Percentiles rank a stretch among this genome's conserved stretches.
These are phyloP conservation scores for Vitis rupestris DNA, from an alignment of 164 flowering plant species.

Conservation along the genomic window DNA sequence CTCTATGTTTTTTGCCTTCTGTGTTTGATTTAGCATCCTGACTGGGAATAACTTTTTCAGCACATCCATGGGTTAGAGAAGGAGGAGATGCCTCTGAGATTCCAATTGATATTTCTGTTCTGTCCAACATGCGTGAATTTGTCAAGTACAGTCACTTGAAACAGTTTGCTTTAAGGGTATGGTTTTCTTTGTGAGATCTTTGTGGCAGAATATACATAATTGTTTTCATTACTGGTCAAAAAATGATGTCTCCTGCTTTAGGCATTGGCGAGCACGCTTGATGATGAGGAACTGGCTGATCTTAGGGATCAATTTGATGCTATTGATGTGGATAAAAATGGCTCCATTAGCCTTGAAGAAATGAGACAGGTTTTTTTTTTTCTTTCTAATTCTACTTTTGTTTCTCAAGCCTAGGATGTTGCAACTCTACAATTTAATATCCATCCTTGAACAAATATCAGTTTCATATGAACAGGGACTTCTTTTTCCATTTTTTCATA, in stretches of 20 bases:
- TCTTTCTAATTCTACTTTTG: background rate
- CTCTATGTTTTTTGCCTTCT: background rate
- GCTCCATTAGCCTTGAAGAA: slow-evolving; percentile 94
- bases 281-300: slow-evolving; percentile 79
- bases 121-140: slow-evolving; percentile 87
- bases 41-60: slow-evolving; percentile 37
- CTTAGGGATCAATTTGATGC: slow-evolving; percentile 94
- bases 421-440: slow-evolving; percentile 1
- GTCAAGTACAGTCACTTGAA: slow-evolving; percentile 93
- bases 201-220: background rate
- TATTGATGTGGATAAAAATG: slow-evolving; percentile 92
- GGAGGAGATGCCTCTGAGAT: slow-evolving; percentile 97
- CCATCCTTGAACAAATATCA: background rate
- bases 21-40: background rate
- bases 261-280: slow-evolving; percentile 94
- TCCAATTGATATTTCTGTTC: slow-evolving; percentile 92
- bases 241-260: slow-evolving; percentile 6
- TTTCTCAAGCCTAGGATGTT: slow-evolving; percentile 5
- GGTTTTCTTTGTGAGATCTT: background rate
- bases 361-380: slow-evolving; percentile 75
- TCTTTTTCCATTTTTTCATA: background rate
- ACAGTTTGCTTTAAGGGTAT: slow-evolving; percentile 95
- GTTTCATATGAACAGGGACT: background rate
- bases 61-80: slow-evolving; percentile 99
- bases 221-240: background rate